phyloP scores from a whole-genome alignment of 345 rosid species.

The Rhizophora mangle region DNA sequence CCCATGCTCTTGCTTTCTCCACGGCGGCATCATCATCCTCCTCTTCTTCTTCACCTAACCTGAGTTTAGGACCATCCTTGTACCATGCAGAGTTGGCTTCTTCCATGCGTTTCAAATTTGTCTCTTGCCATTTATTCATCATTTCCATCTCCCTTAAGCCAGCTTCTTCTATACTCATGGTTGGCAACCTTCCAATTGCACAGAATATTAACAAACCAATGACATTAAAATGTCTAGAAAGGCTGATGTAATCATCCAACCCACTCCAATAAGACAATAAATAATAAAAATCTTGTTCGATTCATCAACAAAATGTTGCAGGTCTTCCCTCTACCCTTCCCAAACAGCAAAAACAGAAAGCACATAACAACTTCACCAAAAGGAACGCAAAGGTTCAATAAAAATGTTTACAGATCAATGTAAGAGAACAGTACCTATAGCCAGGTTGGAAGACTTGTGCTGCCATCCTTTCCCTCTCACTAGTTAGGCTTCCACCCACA shows the following conservation, averaged over 20 bases:
- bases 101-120: slow-evolving; percentile 67
- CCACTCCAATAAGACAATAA: not conserved
- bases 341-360: not conserved
- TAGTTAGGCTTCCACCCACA: slow-evolving; percentile 51
- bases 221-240: not conserved
- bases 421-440: slow-evolving; percentile 46
- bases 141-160: slow-evolving; percentile 90
- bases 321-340: no score
- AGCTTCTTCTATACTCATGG: slow-evolving; percentile 99
- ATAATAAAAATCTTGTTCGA: not conserved
- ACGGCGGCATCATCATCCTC: slow-evolving; percentile 65
- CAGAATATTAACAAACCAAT: slow-evolving; percentile 10
- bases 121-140: slow-evolving; percentile 93
- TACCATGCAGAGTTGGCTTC: slow-evolving; percentile 90
- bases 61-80: slow-evolving; percentile 44
- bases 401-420: not conserved
- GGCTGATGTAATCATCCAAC: not conserved
- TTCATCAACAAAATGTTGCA: no score
- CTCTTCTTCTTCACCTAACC: slow-evolving; percentile 47
- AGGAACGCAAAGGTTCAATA: no score
- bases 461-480: slow-evolving; percentile 79
- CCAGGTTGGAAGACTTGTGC: slow-evolving; percentile 89
- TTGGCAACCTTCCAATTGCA: slow-evolving; percentile 65
- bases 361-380: no score
- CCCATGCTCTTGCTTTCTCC: slow-evolving; percentile 78